Evolutionary conservation across 495 filamentous ascomycete genomes (phyloP), one percentile per base, ranked within the genome.

Genomic region (Hypomontagnella submonticulosa): DNA sequence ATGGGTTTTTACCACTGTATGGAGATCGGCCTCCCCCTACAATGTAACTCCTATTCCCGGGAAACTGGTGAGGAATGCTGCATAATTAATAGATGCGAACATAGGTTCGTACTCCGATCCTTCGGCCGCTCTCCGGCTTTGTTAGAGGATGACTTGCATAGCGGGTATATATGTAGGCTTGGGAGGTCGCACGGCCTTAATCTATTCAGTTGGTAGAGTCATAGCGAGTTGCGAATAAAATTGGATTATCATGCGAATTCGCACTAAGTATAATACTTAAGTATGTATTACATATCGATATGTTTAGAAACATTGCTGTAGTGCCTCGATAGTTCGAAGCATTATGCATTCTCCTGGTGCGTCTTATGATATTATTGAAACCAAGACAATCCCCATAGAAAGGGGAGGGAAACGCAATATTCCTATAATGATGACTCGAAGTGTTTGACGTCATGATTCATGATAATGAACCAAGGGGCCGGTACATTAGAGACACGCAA

Each of bases 111-210:
- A n/a, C 56, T 67, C 23, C 41, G 47, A 69, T 69, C 66, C 66
- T 61, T 69, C 66, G 66, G 66, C 23, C 59, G 55, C 59, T 63
- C 55, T 63, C 47, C 59, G 65, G 65, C 54, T 60, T 49, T 69
- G 66, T 58, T 53, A 4, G 18, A 19, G 34, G 59, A 69, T 69
- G 66, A 60, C 66, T 63, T 63, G 66, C 66, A 63, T 63, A 38
- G 33, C 47, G 37, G 46, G 18, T 12, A 30, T 60, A 10, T 30
- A 36, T 43, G 23, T 50, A 40, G 49, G 32, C 34, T 34, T 27
- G 47, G 44, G 41, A 18, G 46, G 53, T 64, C 27, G 61, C 61
- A 64, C 61, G 53, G 53, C 30, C 60, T 50, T 43, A 53, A 53
- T 53, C 27, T 53, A 53, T 44, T 33, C 42, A 55, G 36, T 33